phyloP scores from a whole-genome alignment of 78 protist species.

The Dictyostelium brefeldianum region DNA sequence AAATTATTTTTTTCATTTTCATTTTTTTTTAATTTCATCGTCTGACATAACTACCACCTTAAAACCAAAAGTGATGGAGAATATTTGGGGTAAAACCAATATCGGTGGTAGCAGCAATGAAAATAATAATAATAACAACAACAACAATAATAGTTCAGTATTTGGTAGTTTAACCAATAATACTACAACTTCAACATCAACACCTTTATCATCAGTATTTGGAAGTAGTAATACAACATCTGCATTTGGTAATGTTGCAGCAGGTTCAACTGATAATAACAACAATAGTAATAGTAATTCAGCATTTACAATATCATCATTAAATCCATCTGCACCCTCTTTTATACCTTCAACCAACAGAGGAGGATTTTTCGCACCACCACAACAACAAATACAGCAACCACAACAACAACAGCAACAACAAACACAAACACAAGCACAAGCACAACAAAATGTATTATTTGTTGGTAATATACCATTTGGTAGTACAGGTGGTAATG shows the following conservation, averaged over 20 bases:
- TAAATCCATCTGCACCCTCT: slow-evolving; percentile 52
- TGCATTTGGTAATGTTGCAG: too few relatives aligned
- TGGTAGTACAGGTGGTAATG: neutral
- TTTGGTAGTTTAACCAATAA: neutral
- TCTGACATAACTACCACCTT: too few relatives aligned
- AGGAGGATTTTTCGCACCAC: too few relatives aligned
- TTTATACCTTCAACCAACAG: slow-evolving; percentile 29
- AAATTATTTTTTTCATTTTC: too few relatives aligned
- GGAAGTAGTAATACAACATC: neutral
- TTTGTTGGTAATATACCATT: neutral
- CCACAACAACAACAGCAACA: neutral
- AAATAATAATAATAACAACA: neutral
- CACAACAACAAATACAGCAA: neutral
- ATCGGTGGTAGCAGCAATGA: neutral
- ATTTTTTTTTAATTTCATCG: too few relatives aligned
- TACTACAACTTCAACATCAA: neutral
- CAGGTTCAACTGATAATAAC: too few relatives aligned
- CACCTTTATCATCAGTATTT: neutral
- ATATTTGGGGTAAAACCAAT: slow-evolving; percentile 1
- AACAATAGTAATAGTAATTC: neutral
- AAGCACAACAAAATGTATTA: neutral
- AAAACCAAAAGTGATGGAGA: neutral
- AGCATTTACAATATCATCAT: neutral
- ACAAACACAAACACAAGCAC: neutral
- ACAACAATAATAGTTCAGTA: neutral